Evolutionary conservation across 2,329 filamentous ascomycete species (phyloP), one percentile per base, ranked within the genome.

Genomic region (Apiospora sp.): DNA sequence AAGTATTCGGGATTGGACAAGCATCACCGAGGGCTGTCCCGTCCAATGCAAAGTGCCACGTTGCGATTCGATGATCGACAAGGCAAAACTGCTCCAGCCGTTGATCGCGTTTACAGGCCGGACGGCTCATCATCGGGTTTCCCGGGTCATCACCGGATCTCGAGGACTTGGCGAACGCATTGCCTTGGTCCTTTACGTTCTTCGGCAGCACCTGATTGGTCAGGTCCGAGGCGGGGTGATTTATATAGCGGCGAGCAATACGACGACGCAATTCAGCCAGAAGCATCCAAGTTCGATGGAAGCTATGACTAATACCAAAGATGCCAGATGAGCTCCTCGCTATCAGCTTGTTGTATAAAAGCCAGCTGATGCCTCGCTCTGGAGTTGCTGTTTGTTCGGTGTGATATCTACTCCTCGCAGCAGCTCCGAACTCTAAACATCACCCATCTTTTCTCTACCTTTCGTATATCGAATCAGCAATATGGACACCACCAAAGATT

Each of bases 401-500:
- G 58, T 41, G 34, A 64, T 61, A 22, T n/a, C 3, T 41, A 41
- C 8, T n/a, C 30, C 34, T 24, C 34, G 34, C 54, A 6, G 10
- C 54, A 64, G 10, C 30, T 41, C 4, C 58, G n/a, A 64, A 41
- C 34, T 7, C 8, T 1, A 64, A 41, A 41, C 58, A 13, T 22
- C n/a, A 19, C 58, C 14, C 19, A 41, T 4, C 34, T 41, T 41
- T 14, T 13, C 22, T 10, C 8, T 13, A 3, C 12, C 34, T 34
- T 61, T 5, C 54, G 16, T 37, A 37, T 22, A 4, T 5, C 54
- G 7, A 4, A 34, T 37, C 1, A 64, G 41, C 19, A 64, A 41
- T 22, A 74, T 72, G 71, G 49, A 64, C 70, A 44, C 37, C 43
- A 71, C 67, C 54, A 51, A 68, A 27, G 73, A 73, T 6, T 67